phyloP scores from a whole-genome alignment of 2,329 filamentous ascomycete genomes.

The Cercospora sesami region DNA sequence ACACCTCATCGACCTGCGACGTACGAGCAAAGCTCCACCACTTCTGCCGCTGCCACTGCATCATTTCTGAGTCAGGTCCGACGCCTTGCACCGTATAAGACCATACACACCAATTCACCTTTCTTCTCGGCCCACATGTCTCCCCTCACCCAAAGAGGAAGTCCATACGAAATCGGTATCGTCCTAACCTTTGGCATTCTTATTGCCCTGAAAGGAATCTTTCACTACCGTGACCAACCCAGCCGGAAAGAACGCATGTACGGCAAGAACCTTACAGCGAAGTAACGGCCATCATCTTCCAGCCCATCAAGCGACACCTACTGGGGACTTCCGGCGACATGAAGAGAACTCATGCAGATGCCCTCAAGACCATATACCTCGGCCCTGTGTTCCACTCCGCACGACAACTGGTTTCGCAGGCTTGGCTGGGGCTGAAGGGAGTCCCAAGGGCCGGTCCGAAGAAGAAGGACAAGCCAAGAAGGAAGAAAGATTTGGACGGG shows the following conservation, averaged over 20 bases:
- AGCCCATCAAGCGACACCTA: not conserved
- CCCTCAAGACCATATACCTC: slow-evolving; percentile 7
- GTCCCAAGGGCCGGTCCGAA: slow-evolving; percentile 6
- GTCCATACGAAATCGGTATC: slow-evolving; percentile 14
- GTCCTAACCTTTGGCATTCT: slow-evolving; percentile 15
- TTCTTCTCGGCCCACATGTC: slow-evolving; percentile 1
- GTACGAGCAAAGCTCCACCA: slow-evolving; percentile 5
- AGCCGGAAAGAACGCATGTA: slow-evolving; percentile 12
- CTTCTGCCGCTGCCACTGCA: not conserved
- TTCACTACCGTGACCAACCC: slow-evolving; percentile 11
- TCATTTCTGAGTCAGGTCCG: slow-evolving; percentile 4
- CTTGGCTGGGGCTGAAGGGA: slow-evolving; percentile 9
- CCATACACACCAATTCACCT: not conserved
- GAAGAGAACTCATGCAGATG: slow-evolving; percentile 12
- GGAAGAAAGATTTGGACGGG: not conserved
- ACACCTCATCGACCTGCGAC: slow-evolving; percentile 10
- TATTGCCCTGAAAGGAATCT: slow-evolving; percentile 14
- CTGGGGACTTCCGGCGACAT: not conserved
- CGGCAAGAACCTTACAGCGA: slow-evolving; percentile 10
- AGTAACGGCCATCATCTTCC: not conserved
- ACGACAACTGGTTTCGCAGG: slow-evolving; percentile 1
- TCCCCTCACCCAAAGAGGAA: slow-evolving; percentile 14
- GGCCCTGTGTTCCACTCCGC: slow-evolving; percentile 6
- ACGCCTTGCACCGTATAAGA: slow-evolving; percentile 1
- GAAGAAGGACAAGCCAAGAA: not conserved